Conservation (phyloP, 116 monocot genomes). For the Posidonia oceanica region DNA sequence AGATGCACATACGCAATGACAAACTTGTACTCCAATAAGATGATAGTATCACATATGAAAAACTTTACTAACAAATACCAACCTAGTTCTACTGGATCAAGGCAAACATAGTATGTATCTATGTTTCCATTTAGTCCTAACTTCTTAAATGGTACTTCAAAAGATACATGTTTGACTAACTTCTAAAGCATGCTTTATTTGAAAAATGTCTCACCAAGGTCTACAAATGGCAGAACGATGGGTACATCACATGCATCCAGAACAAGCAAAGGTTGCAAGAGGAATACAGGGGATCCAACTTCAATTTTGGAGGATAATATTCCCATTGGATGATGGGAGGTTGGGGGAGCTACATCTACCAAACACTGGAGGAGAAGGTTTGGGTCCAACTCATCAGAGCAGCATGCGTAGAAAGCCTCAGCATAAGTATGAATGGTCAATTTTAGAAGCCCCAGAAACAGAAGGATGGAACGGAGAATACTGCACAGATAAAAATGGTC, state of each 20-base stretch:
- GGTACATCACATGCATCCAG: constrained; percentile 73
- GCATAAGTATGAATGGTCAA: constrained; percentile 68
- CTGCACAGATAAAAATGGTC: constrained; percentile 68
- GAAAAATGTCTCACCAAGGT: constrained; percentile 3
- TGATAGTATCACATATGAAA: no score
- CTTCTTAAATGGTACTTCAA: no score
- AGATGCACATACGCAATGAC: no score
- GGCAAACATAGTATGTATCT: no score
- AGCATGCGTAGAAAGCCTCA: constrained; percentile 36
- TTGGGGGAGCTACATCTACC: constrained; percentile 71
- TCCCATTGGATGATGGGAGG: constrained; percentile 80
- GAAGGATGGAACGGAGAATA: constrained; percentile 98
- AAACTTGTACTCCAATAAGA: no score
- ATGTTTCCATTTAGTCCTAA: no score
- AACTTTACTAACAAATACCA: no score
- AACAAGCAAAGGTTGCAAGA: constrained; percentile 63
- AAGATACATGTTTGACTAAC: no score
- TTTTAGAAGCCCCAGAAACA: constrained; percentile 79
- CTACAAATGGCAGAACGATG: constrained; percentile 34
- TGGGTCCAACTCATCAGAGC: constrained; percentile 34
- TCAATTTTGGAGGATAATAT: constrained; percentile 63
- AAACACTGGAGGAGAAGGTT: constrained; percentile 47
- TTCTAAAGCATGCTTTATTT: not conserved
- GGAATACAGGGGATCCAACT: constrained; percentile 57
- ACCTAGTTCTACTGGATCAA: no score